These are phyloP conservation scores for Pholiota molesta DNA, from an alignment of 768 basidiomycete species.

Conservation along the genomic window DNA sequence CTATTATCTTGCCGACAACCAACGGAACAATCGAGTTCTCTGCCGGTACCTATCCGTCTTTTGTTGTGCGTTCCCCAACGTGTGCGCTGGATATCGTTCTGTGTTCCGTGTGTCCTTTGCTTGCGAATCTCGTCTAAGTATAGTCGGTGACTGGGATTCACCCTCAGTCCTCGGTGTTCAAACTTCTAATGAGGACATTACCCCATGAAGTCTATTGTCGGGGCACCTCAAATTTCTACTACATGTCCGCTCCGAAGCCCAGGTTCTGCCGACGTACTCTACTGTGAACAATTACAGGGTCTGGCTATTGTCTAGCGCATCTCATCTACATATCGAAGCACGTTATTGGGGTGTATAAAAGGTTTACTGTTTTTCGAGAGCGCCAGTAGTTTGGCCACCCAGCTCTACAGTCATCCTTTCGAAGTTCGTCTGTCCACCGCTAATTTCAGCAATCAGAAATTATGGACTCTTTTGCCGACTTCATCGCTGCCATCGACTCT, in stretches of 20 bases:
- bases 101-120: neutral
- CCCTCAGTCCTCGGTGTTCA: neutral
- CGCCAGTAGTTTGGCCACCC: neutral
- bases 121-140: neutral
- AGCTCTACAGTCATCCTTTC: neutral
- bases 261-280: neutral
- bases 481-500: slow-evolving; percentile 16
- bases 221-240: neutral
- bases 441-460: neutral
- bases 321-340: neutral
- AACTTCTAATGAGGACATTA: neutral
- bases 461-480: slow-evolving; percentile 27
- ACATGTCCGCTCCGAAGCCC: neutral
- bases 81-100: neutral
- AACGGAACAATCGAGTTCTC: neutral
- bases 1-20: neutral
- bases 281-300: neutral
- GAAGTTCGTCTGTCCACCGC: neutral
- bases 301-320: neutral
- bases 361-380: neutral
- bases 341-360: neutral
- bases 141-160: neutral
- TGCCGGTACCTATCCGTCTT: neutral
- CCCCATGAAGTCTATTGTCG: slow-evolving; percentile 3
- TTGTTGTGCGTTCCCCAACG: neutral